phyloP scores from a whole-genome alignment of 2,329 filamentous ascomycete species.

The Fusarium nanum region DNA sequence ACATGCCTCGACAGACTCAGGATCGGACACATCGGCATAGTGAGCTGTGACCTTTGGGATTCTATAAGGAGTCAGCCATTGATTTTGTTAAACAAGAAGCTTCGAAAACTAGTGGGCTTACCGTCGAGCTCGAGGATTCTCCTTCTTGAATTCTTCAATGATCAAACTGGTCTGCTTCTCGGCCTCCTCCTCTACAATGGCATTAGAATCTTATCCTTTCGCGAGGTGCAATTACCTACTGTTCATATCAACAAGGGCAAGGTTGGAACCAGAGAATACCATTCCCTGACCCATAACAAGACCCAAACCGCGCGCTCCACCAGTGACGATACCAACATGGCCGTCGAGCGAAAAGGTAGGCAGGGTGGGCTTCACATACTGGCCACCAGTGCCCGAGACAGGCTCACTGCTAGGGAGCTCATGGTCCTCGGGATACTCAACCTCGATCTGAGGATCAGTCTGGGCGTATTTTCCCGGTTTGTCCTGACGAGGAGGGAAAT shows the following conservation, averaged over 20 bases:
- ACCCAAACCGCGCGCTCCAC: conserved; percentile 88
- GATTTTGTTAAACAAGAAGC: neutral
- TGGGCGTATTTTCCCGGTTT: conserved; percentile 76
- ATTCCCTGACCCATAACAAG: conserved; percentile 94
- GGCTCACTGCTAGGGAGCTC: conserved; percentile 78
- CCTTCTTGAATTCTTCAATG: conserved; percentile 78
- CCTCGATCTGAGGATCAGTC: conserved; percentile 81
- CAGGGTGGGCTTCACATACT: conserved; percentile 86
- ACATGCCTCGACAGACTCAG: conserved; percentile 79
- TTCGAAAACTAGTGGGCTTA: conserved; percentile 51
- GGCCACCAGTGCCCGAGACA: conserved; percentile 79
- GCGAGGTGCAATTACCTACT: conserved; percentile 63
- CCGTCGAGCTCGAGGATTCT: conserved; percentile 81
- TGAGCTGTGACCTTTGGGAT: conserved; percentile 89
- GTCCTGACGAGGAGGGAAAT: conserved; percentile 51
- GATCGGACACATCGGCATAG: conserved; percentile 86
- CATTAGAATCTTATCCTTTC: conserved; percentile 24
- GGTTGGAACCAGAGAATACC: conserved; percentile 86
- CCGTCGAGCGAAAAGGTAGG: conserved; percentile 88
- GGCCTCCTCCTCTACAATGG: conserved; percentile 80
- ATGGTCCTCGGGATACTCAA: conserved; percentile 81
- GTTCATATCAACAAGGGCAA: conserved; percentile 95
- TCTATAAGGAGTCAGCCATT: conserved; percentile 52
- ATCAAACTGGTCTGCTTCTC: conserved; percentile 79
- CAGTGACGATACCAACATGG: conserved; percentile 86